Evolutionary conservation across 2,329 filamentous ascomycete genomes (phyloP), one percentile per base, ranked within the genome.

Genomic region (Phaeosphaeriaceae sp.): DNA sequence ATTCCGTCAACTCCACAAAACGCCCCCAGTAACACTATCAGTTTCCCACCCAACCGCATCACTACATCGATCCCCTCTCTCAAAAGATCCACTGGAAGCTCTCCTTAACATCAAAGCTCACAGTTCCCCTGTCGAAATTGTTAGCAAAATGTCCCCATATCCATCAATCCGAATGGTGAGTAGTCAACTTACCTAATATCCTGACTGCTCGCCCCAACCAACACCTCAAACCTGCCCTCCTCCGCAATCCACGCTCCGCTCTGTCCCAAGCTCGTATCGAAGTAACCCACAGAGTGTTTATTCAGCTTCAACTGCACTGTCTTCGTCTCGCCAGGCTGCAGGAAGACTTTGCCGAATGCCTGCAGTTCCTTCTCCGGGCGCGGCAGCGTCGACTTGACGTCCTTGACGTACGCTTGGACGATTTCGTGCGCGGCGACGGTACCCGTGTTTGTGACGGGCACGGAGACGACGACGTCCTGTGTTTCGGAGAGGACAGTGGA

Each of bases 361-460:
- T 88, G 87, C 1, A 92, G 80, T 75, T 92, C 89, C 76, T 91
- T 91, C 65, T 87, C 85, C 0, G 89, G 89, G 21, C 89, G 80
- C 0, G 85, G 85, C n/a, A 91, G 79, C 10, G 83, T 79, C 1
- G 87, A 87, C 71, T 85, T 86, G 50, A 85, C 80, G 3, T 90
- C 88, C n/a, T 82, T 81, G 48, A 91, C 80, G 64, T 91, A 92
- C 2, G 88, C 79, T 76, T 92, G 89, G 7, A 91, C 85, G 36
- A 86, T 88, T 71, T 91, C 88, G 1, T 83, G 80, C 1, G 88
- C 89, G 1, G 83, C 78, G 70, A 84, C 74, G 0, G 70, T 62
- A 3, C 89, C 89, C 0, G 83, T 83, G 71, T 91, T 88, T 4
- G 80, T 81, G 10, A 89, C 80, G 1, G 80, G 78, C 5, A 85